Conservation (phyloP, 1,284 basidiomycete genomes). For the Grifola frondosa region DNA sequence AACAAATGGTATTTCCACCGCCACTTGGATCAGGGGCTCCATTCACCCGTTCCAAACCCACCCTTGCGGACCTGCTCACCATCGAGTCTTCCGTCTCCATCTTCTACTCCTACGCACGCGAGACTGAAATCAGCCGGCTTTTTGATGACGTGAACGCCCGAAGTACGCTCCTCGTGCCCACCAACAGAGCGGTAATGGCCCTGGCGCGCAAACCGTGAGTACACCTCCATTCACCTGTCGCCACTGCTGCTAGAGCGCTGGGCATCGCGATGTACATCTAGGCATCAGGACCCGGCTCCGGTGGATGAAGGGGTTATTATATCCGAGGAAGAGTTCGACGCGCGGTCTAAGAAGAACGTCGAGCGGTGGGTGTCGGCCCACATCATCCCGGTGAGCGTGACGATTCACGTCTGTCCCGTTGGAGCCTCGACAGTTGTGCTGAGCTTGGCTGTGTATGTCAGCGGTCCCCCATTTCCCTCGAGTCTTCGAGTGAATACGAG, state of each 20-base stretch:
- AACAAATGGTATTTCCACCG: constrained; percentile 33
- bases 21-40: constrained; percentile 27
- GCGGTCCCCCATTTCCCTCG: constrained; percentile 34
- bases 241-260: too few species aligned
- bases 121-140: constrained; percentile 55
- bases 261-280: constrained; percentile 24
- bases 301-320: constrained; percentile 48
- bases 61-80: constrained; percentile 69
- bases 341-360: constrained; percentile 58
- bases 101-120: constrained; percentile 78
- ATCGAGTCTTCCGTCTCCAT: constrained; percentile 71
- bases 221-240: neutral
- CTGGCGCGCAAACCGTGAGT: constrained; percentile 73
- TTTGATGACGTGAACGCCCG: constrained; percentile 41
- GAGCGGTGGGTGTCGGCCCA: constrained; percentile 72
- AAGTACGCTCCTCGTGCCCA: constrained; percentile 69
- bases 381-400: constrained; percentile 63
- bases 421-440: constrained; percentile 4
- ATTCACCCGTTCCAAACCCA: constrained; percentile 38
- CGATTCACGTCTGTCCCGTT: neutral
- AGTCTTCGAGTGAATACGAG: constrained; percentile 34
- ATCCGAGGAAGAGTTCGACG: constrained; percentile 63
- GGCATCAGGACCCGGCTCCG: constrained; percentile 53
- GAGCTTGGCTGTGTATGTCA: constrained; percentile 4
- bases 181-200: constrained; percentile 80